phyloP scores from a whole-genome alignment of 2,329 filamentous ascomycete genomes.

The Clonostachys sp. region DNA sequence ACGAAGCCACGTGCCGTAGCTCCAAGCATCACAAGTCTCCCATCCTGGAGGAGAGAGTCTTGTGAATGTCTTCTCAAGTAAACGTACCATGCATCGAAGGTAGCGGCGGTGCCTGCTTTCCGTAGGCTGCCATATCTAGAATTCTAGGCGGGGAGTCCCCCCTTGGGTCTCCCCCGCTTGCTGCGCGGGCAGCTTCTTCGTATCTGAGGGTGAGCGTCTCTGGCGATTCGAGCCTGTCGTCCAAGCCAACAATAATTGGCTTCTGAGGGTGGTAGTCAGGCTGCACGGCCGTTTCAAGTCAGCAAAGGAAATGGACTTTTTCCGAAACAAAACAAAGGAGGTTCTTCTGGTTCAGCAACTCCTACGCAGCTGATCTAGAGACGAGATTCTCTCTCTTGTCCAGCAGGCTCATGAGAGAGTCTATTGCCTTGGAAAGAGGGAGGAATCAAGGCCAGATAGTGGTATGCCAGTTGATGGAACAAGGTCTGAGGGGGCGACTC shows the following conservation, averaged over 20 bases:
- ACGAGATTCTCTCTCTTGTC: not conserved
- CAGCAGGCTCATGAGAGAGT: not conserved
- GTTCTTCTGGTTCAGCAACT: not conserved
- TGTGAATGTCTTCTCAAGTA: not conserved
- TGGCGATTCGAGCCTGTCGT: conserved; percentile 53
- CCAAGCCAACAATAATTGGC: conserved; percentile 48
- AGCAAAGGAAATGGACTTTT: not conserved
- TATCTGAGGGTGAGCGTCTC: conserved; percentile 51
- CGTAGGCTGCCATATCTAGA: conserved; percentile 48
- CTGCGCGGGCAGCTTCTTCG: conserved; percentile 50
- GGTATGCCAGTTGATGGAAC: conserved; percentile 12
- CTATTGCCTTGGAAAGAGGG: not conserved
- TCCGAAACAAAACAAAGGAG: not conserved
- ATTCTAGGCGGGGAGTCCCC: conserved; percentile 48
- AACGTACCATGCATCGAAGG: conserved; percentile 78
- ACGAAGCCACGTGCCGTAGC: too few species aligned
- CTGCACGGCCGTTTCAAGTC: conserved; percentile 20
- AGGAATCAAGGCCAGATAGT: conserved; percentile 6
- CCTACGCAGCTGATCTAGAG: not conserved
- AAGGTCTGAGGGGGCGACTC: conserved; percentile 33
- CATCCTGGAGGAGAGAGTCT: not conserved
- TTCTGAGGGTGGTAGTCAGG: conserved; percentile 48
- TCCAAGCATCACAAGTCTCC: too few species aligned
- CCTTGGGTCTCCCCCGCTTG: conserved; percentile 46
- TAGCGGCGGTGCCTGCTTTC: conserved; percentile 62